Conservation (phyloP, 2,329 filamentous ascomycete genomes). For the Exophiala dermatitidis region DNA sequence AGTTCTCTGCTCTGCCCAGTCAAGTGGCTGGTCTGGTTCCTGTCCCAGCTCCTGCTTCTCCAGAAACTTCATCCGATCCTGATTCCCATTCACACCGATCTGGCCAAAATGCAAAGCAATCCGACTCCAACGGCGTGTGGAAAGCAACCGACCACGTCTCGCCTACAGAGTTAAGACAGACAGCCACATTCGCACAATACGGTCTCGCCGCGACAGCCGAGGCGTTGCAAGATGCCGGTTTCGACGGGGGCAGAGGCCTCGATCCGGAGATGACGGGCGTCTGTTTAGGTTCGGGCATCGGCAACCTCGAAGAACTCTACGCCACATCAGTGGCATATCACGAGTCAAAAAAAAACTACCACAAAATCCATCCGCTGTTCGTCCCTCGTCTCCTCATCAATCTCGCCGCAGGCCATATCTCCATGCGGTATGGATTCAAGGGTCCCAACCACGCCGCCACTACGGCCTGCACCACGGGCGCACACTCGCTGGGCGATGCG, state of each 20-base stretch:
- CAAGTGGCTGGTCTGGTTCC: constrained; percentile 81
- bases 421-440: constrained; percentile 83
- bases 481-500: constrained; percentile 90
- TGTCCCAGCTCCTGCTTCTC: constrained; percentile 15
- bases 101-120: constrained; percentile 30
- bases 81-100: neutral
- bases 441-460: constrained; percentile 90
- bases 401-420: constrained; percentile 86
- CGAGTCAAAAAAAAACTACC: constrained; percentile 47
- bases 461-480: constrained; percentile 92
- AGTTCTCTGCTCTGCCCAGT: constrained; percentile 69
- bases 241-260: constrained; percentile 55
- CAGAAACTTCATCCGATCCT: neutral
- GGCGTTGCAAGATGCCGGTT: constrained; percentile 74
- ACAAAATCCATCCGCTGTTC: constrained; percentile 86
- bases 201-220: constrained; percentile 80
- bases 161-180: constrained; percentile 58
- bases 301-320: constrained; percentile 86
- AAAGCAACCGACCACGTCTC: constrained; percentile 27
- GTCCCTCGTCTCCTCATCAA: constrained; percentile 92
- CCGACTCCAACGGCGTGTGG: constrained; percentile 36
- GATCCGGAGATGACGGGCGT: constrained; percentile 78
- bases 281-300: constrained; percentile 90
- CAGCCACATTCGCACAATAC: constrained; percentile 89
- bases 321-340: constrained; percentile 71